Base-by-base conservation (phyloP, 129 eudicot species). In the Ambrosia artemisiifolia region DNA sequence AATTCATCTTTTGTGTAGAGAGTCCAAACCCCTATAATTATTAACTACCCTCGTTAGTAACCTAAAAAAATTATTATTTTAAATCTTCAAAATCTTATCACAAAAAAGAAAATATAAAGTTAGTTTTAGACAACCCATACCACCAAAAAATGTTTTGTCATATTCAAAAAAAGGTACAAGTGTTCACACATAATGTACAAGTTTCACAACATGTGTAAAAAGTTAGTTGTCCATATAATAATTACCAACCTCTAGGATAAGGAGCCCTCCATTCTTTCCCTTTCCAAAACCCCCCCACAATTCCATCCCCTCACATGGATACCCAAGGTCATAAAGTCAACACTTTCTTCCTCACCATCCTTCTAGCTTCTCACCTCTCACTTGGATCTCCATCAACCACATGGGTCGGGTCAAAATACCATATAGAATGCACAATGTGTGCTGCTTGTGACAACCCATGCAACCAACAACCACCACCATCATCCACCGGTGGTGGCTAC, bases 371-470 rank as follows among this genome's bases (percentile, higher is more conserved):
- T 30, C 71, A 70, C 47, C 74, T 61, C 71, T 35, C 81, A 62
- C 65, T 78, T 33, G 76, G 6, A 34, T 17, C 67, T 43, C 63
- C 79, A 53, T 32, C 82, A 18, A 66, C 46, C 43, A 40, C 77
- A 57, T 87, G 93, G 93, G 83, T 64, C 30, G 93, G 90, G 46
- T 91, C 97, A 24, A 91, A 87, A 77, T 91, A 83, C 82, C 86
- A 85, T 65, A 85, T 91, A 74, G 77, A 87, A 77, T 91, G 97
- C 77, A 87, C 91, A 83, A 87, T 91, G 97, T 91, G 97, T 50
- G 76, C 95, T 3, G 89, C 91, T 9, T 91, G 97, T 82, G 97
- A 91, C 88, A 87, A 87, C 75, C 97, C 97, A 28, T 91, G 97
- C 73, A 73, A 62, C 84, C 75, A 81, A 55, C 63, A 74, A 62